Evolutionary conservation across 306 rosid species (phyloP).

Genomic region (Delonix regia): DNA sequence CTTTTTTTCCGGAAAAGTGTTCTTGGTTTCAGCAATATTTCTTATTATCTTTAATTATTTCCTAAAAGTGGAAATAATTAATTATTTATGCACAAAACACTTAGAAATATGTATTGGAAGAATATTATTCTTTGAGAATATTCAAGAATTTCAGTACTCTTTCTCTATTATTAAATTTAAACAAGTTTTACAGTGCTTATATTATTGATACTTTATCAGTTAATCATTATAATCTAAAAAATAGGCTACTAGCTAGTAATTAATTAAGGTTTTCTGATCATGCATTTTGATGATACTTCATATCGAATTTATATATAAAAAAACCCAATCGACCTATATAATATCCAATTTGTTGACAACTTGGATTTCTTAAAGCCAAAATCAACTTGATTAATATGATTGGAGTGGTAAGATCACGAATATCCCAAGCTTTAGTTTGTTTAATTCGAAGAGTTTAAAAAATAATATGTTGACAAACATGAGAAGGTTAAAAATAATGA

Average conservation of each 20-base stretch:
- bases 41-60: too few species aligned
- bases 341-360: neutral
- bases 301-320: too few species aligned
- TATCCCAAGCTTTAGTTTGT: neutral
- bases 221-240: too few species aligned
- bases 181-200: too few species aligned
- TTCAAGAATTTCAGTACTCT: too few species aligned
- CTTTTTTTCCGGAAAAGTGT: neutral
- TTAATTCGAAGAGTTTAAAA: neutral
- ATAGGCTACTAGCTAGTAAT: too few species aligned
- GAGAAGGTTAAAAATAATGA: neutral
- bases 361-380: neutral
- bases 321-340: neutral
- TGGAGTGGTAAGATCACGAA: neutral
- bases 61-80: neutral
- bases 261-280: too few species aligned
- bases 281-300: too few species aligned
- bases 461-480: neutral
- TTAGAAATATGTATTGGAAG: too few species aligned
- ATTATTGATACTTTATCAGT: too few species aligned
- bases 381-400: neutral
- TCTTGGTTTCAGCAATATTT: neutral
- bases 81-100: neutral
- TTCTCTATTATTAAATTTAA: too few species aligned
- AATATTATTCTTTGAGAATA: too few species aligned